Base-by-base conservation (phyloP, 148 eudicot genomes). In the Polygonum maritimum region DNA sequence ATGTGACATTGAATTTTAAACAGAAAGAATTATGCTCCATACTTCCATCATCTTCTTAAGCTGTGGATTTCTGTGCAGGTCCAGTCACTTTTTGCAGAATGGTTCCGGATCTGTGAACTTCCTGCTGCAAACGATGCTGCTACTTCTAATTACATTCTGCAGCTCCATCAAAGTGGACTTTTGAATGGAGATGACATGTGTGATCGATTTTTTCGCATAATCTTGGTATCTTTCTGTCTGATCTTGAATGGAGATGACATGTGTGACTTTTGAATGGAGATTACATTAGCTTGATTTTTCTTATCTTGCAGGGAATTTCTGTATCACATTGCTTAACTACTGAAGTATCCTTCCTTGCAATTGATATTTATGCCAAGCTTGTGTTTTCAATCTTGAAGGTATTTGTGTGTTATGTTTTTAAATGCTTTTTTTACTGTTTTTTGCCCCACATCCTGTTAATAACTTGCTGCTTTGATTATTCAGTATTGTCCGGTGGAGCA, bases 301-400 rank as follows among this genome's bases (percentile, higher is more conserved):
- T 36, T 67, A 7, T 79, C 67, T 26, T 73, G 75, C 89, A 95
- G 99, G 94, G 92, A 80, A 78, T 95, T 60, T 89, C 94, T 77
- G 99, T 95, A 15, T 85, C 94, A 18, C 97, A 95, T 83, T 95
- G 94, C 76, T 81, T 89, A 31, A 77, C 90, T 73, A 80, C 87
- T 62, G 97, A 88, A 84, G 87, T 87, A 11, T 88, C 99, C 33
- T 95, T 90, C 84, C 94, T 95, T 71, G 97, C 96, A 47, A 90
- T 92, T 79, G 99, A 95, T 82, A 88, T 89, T 19, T 92, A 87
- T 87, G 90, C 97, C 18, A 90, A 88, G 76, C 86, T 92, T 67
- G 87, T 90, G 36, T 92, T 84, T 79, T 85, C 97, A 36, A 85
- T 95, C 73, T 84, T 92, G 76, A 95, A 95, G 99, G 99, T 90